Conservation (phyloP, 2,329 filamentous ascomycete species). For the Aspergillus awamori region DNA sequence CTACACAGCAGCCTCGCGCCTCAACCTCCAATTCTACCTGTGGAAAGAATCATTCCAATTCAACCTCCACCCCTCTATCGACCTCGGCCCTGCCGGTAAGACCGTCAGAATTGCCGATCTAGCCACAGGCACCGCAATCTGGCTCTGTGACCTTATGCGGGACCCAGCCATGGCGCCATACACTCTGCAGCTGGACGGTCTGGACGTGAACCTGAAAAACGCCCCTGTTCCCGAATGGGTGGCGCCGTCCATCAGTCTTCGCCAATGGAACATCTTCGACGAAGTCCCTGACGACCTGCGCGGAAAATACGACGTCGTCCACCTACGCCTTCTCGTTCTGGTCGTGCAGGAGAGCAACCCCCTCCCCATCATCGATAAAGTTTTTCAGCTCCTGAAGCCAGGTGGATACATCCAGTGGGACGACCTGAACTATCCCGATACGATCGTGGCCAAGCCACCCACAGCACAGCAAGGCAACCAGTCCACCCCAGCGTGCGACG, state of each 20-base stretch:
- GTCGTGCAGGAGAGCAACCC: slow-evolving; percentile 2
- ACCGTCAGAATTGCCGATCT: slow-evolving; percentile 1
- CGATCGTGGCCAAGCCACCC: background rate
- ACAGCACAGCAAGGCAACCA: background rate
- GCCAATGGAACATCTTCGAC: background rate
- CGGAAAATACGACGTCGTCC: background rate
- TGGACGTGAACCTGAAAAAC: slow-evolving; percentile 7
- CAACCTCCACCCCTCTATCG: slow-evolving; percentile 8
- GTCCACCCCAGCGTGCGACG: background rate
- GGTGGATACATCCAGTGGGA: slow-evolving; percentile 10
- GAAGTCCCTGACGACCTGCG: background rate
- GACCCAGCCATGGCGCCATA: background rate
- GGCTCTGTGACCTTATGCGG: background rate
- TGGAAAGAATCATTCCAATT: slow-evolving; percentile 8
- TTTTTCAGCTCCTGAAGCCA: background rate
- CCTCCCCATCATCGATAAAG: background rate
- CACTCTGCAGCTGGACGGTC: background rate
- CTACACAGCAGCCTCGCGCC: slow-evolving; percentile 4
- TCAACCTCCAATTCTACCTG: slow-evolving; percentile 7
- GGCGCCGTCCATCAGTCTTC: background rate
- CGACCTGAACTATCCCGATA: slow-evolving; percentile 2
- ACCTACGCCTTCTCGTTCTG: slow-evolving; percentile 1
- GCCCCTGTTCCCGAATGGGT: background rate
- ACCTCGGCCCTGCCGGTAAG: background rate
- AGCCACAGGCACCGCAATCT: slow-evolving; percentile 1